phyloP scores from a whole-genome alignment of 2,329 filamentous ascomycete genomes.

The Hysterium pulicare region DNA sequence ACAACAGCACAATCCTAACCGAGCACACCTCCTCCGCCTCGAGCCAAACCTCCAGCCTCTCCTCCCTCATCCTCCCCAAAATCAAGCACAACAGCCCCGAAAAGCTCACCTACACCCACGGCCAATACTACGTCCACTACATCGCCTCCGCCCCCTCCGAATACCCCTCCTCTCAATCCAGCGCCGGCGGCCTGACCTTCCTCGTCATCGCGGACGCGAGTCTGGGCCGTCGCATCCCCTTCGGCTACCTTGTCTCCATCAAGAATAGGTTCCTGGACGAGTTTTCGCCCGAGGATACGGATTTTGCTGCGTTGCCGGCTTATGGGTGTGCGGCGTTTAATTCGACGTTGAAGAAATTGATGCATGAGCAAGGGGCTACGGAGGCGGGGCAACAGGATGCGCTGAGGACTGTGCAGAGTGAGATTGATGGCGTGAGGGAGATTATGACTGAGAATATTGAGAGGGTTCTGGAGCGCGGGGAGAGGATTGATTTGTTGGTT shows the following conservation, averaged over 20 bases:
- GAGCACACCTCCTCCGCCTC: slow-evolving; percentile 88
- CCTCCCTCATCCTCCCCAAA: slow-evolving; percentile 91
- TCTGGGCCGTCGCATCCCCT: slow-evolving; percentile 83
- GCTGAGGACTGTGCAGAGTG: slow-evolving; percentile 74
- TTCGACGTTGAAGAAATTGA: slow-evolving; percentile 67
- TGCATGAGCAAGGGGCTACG: slow-evolving; percentile 81
- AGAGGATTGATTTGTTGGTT: slow-evolving; percentile 88
- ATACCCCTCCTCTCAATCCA: slow-evolving; percentile 50
- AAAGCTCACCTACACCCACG: slow-evolving; percentile 93
- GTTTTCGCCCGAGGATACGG: slow-evolving; percentile 63
- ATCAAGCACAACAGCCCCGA: slow-evolving; percentile 77
- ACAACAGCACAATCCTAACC: slow-evolving; percentile 86
- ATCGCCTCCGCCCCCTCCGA: slow-evolving; percentile 77
- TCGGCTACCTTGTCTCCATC: slow-evolving; percentile 87
- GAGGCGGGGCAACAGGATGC: slow-evolving; percentile 70
- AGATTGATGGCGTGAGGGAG: slow-evolving; percentile 88
- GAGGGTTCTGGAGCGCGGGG: slow-evolving; percentile 77
- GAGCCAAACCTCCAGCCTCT: slow-evolving; percentile 79
- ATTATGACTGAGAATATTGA: slow-evolving; percentile 98
- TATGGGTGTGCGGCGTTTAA: slow-evolving; percentile 93
- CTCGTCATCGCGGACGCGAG: slow-evolving; percentile 80
- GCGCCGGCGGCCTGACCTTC: slow-evolving; percentile 82
- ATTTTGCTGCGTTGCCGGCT: slow-evolving; percentile 75
- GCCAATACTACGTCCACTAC: slow-evolving; percentile 91
- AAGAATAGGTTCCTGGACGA: slow-evolving; percentile 79